Base-by-base conservation (phyloP, 257 asterid species). In the Hygrophila difformis region DNA sequence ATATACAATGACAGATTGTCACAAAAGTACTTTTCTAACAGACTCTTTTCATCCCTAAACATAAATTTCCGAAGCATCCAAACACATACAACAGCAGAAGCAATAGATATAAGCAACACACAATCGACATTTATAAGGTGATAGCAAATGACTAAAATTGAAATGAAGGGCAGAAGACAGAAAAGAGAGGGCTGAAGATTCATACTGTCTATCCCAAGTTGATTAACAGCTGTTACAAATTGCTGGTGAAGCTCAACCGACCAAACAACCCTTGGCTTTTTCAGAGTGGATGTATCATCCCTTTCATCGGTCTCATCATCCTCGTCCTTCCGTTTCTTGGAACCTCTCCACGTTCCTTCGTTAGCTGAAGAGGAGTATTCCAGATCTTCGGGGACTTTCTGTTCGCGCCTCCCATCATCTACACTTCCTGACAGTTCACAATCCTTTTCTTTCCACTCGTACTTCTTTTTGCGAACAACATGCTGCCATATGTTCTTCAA, bases 401-500 rank as follows among this genome's bases (percentile, higher is more conserved):
- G 87, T 42, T 62, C 85, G 53, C 68, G 63, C 10, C 75, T 86
- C 26, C 75, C 89, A 33, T 76, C 96, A 34, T 68, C 75, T 47
- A 84, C 83, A 18, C 74, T 92, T 0, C 37, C 2, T 9, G 83
- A 73, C 22, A 66, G 94, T 42, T 80, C 97, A 33, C 43, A 57
- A 41, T 82, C 93, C 71, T 61, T 84, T 5, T 81, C 96, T 59
- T 64, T 85, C 80, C 71, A 62, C 52, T 61, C 99, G 1, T 81
- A 71, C 76, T 78, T 77, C 82, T 56, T 82, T 56, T 76, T 87
- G 8, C 97, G 84, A 60, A 86, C 87, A 33, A 91, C 94, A 8
- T 91, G 99, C 56, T 86, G 99, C 99, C 99, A 91, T 68, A 91
- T 83, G 66, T 86, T 91, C 79, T 83, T 86, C 66, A 91, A 57